phyloP scores from a whole-genome alignment of 306 rosid genomes.

The Arachis stenosperma region DNA sequence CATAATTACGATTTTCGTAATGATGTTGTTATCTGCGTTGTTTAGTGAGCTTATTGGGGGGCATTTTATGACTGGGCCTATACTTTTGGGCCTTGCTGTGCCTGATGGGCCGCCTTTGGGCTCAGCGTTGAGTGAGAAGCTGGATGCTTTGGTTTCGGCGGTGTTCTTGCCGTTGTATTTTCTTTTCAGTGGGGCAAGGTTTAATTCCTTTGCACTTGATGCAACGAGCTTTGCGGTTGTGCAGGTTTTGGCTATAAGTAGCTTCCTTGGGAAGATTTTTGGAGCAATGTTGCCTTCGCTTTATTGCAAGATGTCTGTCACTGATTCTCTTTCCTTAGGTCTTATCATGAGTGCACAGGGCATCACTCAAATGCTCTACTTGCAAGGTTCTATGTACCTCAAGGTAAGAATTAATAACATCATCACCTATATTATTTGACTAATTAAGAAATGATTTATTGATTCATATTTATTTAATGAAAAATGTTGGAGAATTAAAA shows the following conservation, averaged over 20 bases:
- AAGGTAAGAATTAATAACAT: constrained; percentile 38
- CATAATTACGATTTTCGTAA: constrained; percentile 36
- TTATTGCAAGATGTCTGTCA: constrained; percentile 46
- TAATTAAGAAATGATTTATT: no score
- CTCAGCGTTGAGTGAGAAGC: constrained; percentile 56
- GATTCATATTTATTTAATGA: no score
- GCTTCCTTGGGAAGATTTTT: constrained; percentile 48
- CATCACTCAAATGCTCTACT: constrained; percentile 47
- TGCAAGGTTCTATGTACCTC: constrained; percentile 38
- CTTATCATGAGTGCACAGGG: constrained; percentile 64
- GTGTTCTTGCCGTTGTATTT: constrained; percentile 56
- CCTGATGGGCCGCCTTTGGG: constrained; percentile 74
- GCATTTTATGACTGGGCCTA: constrained; percentile 52
- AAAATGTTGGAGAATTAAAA: no score
- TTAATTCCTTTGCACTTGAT: constrained; percentile 17
- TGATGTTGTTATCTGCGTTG: constrained; percentile 48
- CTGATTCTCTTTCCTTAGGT: constrained; percentile 54
- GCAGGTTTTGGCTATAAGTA: constrained; percentile 38
- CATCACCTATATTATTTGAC: no score
- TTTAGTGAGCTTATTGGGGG: constrained; percentile 52
- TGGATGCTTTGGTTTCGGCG: constrained; percentile 39
- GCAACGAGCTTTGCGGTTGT: constrained; percentile 2
- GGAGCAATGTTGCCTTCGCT: constrained; percentile 65
- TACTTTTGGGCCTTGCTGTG: constrained; percentile 59
- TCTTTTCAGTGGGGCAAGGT: constrained; percentile 41